A percentile compares a stretch with the other conserved stretches of the same genome.
These are phyloP conservation scores for Oryza rufipogon DNA, from an alignment of 176 grass and related monocot genomes.

Conservation along the genomic window DNA sequence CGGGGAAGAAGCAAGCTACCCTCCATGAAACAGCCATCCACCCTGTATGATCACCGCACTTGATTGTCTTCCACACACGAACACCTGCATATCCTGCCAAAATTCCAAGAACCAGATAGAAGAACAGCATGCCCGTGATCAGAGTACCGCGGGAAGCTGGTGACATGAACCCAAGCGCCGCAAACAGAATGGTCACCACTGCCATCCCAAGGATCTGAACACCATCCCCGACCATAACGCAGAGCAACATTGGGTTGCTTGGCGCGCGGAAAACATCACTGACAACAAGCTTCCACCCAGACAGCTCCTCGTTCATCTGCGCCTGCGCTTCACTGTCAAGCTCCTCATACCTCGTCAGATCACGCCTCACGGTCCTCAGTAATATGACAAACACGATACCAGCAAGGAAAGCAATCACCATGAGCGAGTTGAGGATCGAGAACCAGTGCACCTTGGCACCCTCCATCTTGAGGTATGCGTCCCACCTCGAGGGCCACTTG, in stretches of 20 bases:
- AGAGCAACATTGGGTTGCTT: slow-evolving; percentile 71
- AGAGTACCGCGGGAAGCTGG: slow-evolving; percentile 72
- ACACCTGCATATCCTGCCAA: slow-evolving; percentile 61
- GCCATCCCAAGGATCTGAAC: slow-evolving; percentile 88
- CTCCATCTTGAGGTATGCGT: slow-evolving; percentile 87
- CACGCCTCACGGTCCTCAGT: slow-evolving; percentile 70
- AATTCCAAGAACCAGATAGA: slow-evolving; percentile 78
- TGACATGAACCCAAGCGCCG: slow-evolving; percentile 80
- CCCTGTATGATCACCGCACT: slow-evolving; percentile 66
- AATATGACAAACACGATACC: slow-evolving; percentile 79
- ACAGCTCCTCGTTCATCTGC: slow-evolving; percentile 84
- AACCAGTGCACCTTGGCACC: slow-evolving; percentile 93
- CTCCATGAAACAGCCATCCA: slow-evolving; percentile 70
- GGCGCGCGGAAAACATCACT: slow-evolving; percentile 76
- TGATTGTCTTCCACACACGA: slow-evolving; percentile 80
- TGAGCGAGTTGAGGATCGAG: slow-evolving; percentile 87
- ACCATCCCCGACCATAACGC: slow-evolving; percentile 75
- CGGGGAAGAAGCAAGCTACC: slow-evolving; percentile 78
- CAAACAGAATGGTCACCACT: slow-evolving; percentile 75
- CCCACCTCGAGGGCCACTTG: slow-evolving; percentile 86
- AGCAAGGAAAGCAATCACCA: slow-evolving; percentile 81
- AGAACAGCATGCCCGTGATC: slow-evolving; percentile 81
- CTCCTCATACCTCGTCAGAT: slow-evolving; percentile 79
- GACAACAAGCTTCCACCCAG: slow-evolving; percentile 85
- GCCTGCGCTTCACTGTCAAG: slow-evolving; percentile 74